These are phyloP conservation scores for Cyberlindnera petersonii DNA, from an alignment of 805 yeast species.

Conservation along the genomic window DNA sequence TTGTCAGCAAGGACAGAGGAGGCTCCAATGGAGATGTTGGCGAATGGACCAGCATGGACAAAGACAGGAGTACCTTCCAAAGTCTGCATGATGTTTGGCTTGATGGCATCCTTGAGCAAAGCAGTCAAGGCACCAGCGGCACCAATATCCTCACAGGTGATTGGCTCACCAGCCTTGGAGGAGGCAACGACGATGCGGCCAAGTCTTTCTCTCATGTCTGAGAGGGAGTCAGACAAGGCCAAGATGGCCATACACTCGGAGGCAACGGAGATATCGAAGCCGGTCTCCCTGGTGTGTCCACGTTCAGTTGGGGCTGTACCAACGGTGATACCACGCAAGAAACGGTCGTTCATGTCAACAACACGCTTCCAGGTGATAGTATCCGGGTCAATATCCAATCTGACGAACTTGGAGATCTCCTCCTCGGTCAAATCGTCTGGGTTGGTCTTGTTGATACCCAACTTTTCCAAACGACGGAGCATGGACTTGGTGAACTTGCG, in stretches of 20 bases:
- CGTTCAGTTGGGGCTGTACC: constrained; percentile 77
- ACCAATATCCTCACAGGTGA: constrained; percentile 81
- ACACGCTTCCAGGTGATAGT: constrained; percentile 81
- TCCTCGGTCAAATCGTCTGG: constrained; percentile 71
- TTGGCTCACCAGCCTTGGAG: constrained; percentile 62
- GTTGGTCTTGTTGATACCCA: constrained; percentile 67
- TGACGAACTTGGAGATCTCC: constrained; percentile 59
- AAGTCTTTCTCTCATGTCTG: constrained; percentile 69
- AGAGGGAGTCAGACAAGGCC: constrained; percentile 65
- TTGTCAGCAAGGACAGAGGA: constrained; percentile 79
- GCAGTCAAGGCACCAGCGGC: constrained; percentile 87
- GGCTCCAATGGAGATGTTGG: constrained; percentile 84
- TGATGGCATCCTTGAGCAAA: constrained; percentile 72
- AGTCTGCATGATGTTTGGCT: constrained; percentile 85
- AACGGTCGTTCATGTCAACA: constrained; percentile 80
- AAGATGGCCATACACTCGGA: constrained; percentile 84
- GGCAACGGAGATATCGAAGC: constrained; percentile 82
- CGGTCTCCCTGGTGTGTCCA: constrained; percentile 67
- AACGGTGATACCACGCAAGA: constrained; percentile 70
- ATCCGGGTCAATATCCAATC: constrained; percentile 73
- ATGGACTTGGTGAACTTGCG: constrained; percentile 66
- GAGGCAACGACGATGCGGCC: constrained; percentile 75
- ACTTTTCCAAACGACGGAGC: constrained; percentile 60
- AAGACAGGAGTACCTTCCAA: constrained; percentile 85
- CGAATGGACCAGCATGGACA: constrained; percentile 87